Base-by-base conservation (phyloP, 306 rosid genomes). In the Inga leiocalycina region DNA sequence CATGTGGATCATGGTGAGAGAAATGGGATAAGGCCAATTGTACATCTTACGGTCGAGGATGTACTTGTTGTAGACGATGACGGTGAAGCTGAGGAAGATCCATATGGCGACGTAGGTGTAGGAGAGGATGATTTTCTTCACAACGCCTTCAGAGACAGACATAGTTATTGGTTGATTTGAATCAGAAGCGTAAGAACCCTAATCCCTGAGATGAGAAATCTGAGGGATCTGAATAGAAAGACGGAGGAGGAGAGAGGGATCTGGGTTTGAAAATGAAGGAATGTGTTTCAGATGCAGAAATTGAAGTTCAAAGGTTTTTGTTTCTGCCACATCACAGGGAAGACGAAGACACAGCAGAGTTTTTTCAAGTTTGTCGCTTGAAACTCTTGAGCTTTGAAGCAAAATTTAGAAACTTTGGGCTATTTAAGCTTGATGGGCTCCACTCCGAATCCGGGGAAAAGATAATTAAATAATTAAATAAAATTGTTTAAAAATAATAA, bases 1-100 rank as follows among this genome's bases (percentile, higher is more conserved):
- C 95, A 91, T 91, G 75, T 91, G 95, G 87, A 91, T 91, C 95
- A 91, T 91, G 78, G 95, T 89, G 45, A 91, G 92, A 3, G 95
- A 88, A 82, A 91, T 90, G 10, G 95, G 95, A 76, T 79, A 91
- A 0, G 95, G 93, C 95, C 95, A 91, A 56, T 90, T 87, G 90
- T 88, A 91, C 88, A 91, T 85, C 75, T 91, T 90, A 39, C 84
- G 93, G 62, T 91, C 93, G 15, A 91, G 88, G 85, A 91, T 91
- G 92, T 85, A 91, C 82, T 91, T 91, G 86, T 90, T 91, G 93
- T 86, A 91, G 32, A 91, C 93, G 81, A 91, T 91, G 57, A 91
- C 93, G 12, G 93, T 86, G 95, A 90, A 91, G 83, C 88, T 81
- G 78, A 91, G 91, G 87, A 88, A 87, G 95, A 75, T 75, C 79